Conservation (phyloP, 177 flowering plant species). For the Tripterygium wilfordii region DNA sequence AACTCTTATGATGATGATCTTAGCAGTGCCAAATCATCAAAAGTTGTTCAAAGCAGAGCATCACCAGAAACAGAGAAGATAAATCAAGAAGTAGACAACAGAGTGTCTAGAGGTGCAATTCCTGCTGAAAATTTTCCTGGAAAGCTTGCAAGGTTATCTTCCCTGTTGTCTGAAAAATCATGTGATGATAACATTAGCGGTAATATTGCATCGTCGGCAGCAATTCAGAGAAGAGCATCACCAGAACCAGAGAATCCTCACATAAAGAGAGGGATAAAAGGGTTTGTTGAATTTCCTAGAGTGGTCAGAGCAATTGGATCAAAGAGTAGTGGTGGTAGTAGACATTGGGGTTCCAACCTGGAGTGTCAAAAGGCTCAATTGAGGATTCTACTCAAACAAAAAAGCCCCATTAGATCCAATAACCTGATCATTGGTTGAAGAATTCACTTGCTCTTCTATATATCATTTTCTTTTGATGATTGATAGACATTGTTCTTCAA, state of each 20-base stretch:
- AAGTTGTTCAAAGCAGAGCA: slow-evolving; percentile 19
- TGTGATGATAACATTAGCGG: too few species aligned
- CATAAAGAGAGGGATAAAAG: slow-evolving; percentile 82
- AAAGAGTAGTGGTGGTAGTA: too few species aligned
- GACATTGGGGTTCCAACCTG: slow-evolving; percentile 52
- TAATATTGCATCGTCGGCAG: slow-evolving; percentile 7
- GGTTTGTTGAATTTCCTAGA: slow-evolving; percentile 83
- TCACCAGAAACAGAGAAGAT: too few species aligned
- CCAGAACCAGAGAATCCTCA: slow-evolving; percentile 68
- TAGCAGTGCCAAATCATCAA: slow-evolving; percentile 5
- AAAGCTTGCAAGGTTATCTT: too few species aligned
- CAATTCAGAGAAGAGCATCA: slow-evolving; percentile 27
- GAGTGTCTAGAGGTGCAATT: too few species aligned
- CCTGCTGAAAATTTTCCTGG: too few species aligned
- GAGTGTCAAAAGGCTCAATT: slow-evolving; percentile 83
- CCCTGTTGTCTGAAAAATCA: too few species aligned
- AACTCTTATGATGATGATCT: slow-evolving; percentile 9
- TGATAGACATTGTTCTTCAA: slow-evolving; percentile 6
- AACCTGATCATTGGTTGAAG: slow-evolving; percentile 32
- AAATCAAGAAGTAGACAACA: too few species aligned
- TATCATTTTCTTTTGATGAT: neutral
- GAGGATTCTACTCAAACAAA: slow-evolving; percentile 56
- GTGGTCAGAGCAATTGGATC: slow-evolving; percentile 65
- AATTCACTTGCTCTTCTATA: too few species aligned
- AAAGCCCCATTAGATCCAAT: slow-evolving; percentile 30